Conservation (phyloP, 2,329 filamentous ascomycete species). For the Ophiocordyceps camponoti-leonardi region DNA sequence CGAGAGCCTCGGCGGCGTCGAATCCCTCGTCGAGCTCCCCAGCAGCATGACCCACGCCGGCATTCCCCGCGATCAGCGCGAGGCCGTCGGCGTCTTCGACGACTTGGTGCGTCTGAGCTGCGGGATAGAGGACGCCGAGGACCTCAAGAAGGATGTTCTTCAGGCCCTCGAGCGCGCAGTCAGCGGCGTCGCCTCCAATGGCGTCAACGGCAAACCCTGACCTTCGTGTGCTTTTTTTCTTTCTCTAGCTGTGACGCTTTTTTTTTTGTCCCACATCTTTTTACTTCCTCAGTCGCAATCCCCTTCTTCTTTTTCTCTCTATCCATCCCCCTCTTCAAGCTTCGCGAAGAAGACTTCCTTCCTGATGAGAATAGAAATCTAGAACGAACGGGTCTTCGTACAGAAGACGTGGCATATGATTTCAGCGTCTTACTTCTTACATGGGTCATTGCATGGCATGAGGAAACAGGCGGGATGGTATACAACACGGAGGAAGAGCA, state of each 20-base stretch:
- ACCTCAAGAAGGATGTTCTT: conserved; percentile 66
- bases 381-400: not conserved
- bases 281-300: too few relatives aligned
- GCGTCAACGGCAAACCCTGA: conserved; percentile 8
- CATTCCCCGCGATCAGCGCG: conserved; percentile 77
- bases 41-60: conserved; percentile 95
- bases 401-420: not conserved
- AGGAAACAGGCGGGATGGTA: not conserved
- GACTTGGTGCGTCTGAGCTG: conserved; percentile 88
- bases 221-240: too few relatives aligned
- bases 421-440: not conserved
- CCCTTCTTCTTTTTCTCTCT: too few relatives aligned
- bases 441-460: not conserved
- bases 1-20: conserved; percentile 81
- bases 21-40: conserved; percentile 81
- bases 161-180: conserved; percentile 69
- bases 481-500: too few relatives aligned
- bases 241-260: too few relatives aligned
- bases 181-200: conserved; percentile 10
- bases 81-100: conserved; percentile 86
- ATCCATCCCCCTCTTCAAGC: too few relatives aligned
- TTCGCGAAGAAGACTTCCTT: not conserved
- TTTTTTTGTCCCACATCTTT: too few relatives aligned
- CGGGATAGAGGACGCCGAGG: conserved; percentile 78
- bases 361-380: conserved; percentile 1